Base-by-base conservation (phyloP, 352 stramenopile genomes). In the Phytophthora nicotianae region DNA sequence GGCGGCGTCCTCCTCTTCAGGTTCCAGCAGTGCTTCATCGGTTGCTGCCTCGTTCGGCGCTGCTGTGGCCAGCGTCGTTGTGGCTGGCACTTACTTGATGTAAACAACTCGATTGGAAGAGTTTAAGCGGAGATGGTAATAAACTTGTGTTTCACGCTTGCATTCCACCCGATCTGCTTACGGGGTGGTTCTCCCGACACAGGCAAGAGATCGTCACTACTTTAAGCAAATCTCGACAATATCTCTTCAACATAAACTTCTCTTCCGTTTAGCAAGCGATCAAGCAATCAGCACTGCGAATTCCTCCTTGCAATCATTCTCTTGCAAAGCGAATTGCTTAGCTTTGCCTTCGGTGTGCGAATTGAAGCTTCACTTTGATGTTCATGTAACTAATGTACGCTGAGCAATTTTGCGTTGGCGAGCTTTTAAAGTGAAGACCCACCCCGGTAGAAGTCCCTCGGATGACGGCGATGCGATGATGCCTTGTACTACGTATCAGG, bases 21-120 rank as follows among this genome's bases (percentile, higher is more conserved):
- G 62, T 5, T 65, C 67, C 4, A 68, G 55, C 13, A 55, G 52
- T n/a, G 67, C 63, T 11, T 46, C 57, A 14, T 70, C 63, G 23
- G 11, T 51, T 37, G 50, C 50, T 17, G 23, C 48, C 9, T 50
- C 63, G 17, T 40, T 62, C 26, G 20, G 45, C 7, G 45, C 37
- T 1, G 49, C 33, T 1, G 38, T 46, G 45, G 46, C 38, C 29
- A 50, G 43, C 19, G 41, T 67, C 50, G 20, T 60, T 4, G 20
- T 67, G 17, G 57, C 24, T 9, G 57, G 23, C 4, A 21, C 29
- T 32, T 71, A 67, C 38, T 62, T 62, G 43, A 49, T 62, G 43
- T 70, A 70, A 50, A 46, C 21, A 45, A 21, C 8, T 29, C 8
- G 19, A 35, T 37, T n/a, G 26, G n/a, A 35, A 45, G 5, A 19